phyloP scores from a whole-genome alignment of 495 filamentous ascomycete species.

The Neurospora sp. region DNA sequence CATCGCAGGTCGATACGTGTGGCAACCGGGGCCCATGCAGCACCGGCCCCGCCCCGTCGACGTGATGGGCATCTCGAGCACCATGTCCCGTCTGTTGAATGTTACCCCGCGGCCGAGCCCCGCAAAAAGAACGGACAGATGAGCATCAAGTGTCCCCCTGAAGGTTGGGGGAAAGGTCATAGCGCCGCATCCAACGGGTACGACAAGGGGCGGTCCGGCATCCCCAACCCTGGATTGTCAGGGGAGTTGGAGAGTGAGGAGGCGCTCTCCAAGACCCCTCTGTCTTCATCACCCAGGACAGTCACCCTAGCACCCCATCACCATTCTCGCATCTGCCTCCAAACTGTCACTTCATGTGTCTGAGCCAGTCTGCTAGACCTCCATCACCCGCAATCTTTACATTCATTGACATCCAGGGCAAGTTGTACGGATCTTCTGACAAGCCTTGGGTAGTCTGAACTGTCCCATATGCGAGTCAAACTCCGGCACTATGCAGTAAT shows the following conservation, averaged over 20 bases:
- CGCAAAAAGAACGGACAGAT: background rate
- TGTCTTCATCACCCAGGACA: background rate
- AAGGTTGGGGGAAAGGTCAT: background rate
- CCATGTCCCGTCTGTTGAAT: background rate
- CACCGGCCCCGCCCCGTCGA: background rate
- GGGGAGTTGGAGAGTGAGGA: background rate
- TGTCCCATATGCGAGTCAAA: background rate
- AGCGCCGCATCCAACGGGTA: background rate
- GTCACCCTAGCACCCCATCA: background rate
- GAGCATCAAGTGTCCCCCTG: background rate
- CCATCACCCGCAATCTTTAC: background rate
- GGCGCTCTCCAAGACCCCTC: background rate
- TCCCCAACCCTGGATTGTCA: background rate
- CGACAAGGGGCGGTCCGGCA: background rate
- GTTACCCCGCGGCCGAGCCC: background rate
- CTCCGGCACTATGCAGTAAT: background rate
- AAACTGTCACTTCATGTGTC: background rate
- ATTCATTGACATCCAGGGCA: background rate
- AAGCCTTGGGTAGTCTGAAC: background rate
- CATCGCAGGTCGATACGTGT: background rate
- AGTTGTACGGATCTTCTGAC: background rate
- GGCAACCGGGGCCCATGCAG: background rate
- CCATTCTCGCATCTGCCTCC: background rate
- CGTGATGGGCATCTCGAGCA: background rate
- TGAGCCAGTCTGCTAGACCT: background rate